Conservation (phyloP, 352 stramenopile genomes). For the Sclerospora graminicola region DNA sequence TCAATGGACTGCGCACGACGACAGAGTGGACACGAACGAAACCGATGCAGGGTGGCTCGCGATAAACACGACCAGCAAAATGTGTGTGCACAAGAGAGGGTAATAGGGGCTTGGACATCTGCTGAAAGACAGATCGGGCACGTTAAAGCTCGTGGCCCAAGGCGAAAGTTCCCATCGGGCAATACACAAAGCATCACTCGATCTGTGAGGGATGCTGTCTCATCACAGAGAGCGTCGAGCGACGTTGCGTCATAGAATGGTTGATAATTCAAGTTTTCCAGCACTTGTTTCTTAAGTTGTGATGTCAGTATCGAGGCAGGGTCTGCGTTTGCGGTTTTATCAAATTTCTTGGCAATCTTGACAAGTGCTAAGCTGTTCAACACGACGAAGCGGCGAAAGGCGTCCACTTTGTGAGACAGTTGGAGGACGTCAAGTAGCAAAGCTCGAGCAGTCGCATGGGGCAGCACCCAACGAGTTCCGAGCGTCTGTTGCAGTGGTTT, state of each 20-base stretch:
- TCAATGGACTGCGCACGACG: slow-evolving; percentile 62
- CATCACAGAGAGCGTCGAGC: slow-evolving; percentile 14
- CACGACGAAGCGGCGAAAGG: slow-evolving; percentile 66
- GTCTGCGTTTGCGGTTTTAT: slow-evolving; percentile 35
- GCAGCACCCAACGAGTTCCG: slow-evolving; percentile 51
- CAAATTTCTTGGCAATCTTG: slow-evolving; percentile 81
- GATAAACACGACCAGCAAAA: slow-evolving; percentile 80
- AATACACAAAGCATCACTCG: slow-evolving; percentile 63
- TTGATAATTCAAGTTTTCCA: too few relatives aligned
- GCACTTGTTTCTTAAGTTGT: too few relatives aligned
- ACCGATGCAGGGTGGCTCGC: slow-evolving; percentile 56
- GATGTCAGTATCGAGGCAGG: too few relatives aligned
- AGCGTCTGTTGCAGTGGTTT: slow-evolving; percentile 25
- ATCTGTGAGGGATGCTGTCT: slow-evolving; percentile 39
- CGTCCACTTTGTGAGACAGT: slow-evolving; percentile 51
- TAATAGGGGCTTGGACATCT: slow-evolving; percentile 62
- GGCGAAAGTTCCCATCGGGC: slow-evolving; percentile 53
- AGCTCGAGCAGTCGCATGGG: slow-evolving; percentile 32
- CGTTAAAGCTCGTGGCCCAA: slow-evolving; percentile 29
- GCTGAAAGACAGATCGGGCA: slow-evolving; percentile 61
- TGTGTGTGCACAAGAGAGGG: slow-evolving; percentile 56
- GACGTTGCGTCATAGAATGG: too few relatives aligned
- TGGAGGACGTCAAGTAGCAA: slow-evolving; percentile 50
- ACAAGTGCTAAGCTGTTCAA: slow-evolving; percentile 71
- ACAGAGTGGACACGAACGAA: slow-evolving; percentile 34